phyloP scores from a whole-genome alignment of 768 basidiomycete species.

The Leccinum arenicola region DNA sequence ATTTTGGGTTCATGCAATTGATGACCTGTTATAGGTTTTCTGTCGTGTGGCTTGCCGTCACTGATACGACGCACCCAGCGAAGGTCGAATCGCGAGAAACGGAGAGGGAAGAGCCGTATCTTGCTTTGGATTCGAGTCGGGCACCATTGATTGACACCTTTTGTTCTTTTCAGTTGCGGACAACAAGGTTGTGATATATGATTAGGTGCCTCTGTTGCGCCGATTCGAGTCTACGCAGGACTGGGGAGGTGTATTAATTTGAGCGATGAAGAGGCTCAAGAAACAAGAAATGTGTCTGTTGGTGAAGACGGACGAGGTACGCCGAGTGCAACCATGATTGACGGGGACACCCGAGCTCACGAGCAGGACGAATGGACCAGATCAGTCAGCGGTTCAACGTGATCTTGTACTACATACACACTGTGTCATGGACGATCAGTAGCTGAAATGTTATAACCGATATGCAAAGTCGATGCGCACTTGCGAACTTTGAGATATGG shows the following conservation, averaged over 20 bases:
- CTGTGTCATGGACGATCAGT: too few relatives aligned
- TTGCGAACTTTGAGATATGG: background rate
- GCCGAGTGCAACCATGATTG: background rate
- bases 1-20: background rate
- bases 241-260: conserved; percentile 45
- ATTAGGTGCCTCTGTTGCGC: conserved; percentile 54
- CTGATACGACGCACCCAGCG: too few relatives aligned
- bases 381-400: conserved; percentile 64
- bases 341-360: background rate
- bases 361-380: conserved; percentile 34
- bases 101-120: conserved; percentile 25
- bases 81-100: too few relatives aligned
- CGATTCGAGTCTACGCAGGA: conserved; percentile 33
- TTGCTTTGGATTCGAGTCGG: background rate
- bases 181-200: conserved; percentile 55
- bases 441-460: background rate
- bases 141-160: background rate
- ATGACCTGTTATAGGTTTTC: conserved; percentile 47
- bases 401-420: conserved; percentile 55
- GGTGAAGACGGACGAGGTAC: conserved; percentile 21
- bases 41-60: conserved; percentile 59
- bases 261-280: conserved; percentile 44
- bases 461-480: background rate
- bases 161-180: conserved; percentile 41
- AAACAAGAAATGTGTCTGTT: conserved; percentile 58